Percentiles rank a stretch among this genome's conserved stretches.
Conservation (phyloP, 176 grass and related monocot genomes). For the Rhynchospora tenuis region DNA sequence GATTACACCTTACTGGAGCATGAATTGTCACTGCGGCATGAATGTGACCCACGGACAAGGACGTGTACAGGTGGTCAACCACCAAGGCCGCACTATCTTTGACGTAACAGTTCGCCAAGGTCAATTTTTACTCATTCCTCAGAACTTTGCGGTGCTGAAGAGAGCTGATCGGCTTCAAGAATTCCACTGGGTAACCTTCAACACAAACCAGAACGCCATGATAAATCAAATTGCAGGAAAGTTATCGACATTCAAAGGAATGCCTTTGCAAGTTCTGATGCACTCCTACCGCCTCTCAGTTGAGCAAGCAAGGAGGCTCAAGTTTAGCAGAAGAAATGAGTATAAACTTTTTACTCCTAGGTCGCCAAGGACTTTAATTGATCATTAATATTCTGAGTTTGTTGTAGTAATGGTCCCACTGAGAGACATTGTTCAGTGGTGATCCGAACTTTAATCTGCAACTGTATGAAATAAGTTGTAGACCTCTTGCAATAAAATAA, state of each 20-base stretch:
- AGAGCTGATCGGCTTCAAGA: conserved; percentile 14
- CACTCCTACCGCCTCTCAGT: conserved; percentile 20
- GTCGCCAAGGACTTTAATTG: neutral
- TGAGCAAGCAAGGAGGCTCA: conserved; percentile 23
- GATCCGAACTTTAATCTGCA: neutral
- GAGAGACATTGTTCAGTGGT: too few species aligned
- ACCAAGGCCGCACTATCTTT: conserved; percentile 22
- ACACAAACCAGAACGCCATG: conserved; percentile 30
- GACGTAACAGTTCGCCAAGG: conserved; percentile 16
- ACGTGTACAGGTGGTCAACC: conserved; percentile 21
- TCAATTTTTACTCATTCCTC: conserved; percentile 18
- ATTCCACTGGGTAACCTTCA: conserved; percentile 21
- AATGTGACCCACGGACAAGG: conserved; percentile 22
- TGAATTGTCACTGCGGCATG: conserved; percentile 26
- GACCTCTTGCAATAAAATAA: too few species aligned
- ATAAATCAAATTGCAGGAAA: conserved; percentile 25
- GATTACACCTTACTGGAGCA: conserved; percentile 29
- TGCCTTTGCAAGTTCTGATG: conserved; percentile 22
- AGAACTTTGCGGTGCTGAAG: neutral
- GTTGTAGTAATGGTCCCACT: too few species aligned
- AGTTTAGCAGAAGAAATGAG: conserved; percentile 27
- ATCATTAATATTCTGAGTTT: too few species aligned
- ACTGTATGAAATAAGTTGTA: too few species aligned
- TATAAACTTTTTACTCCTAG: neutral
- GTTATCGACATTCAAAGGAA: conserved; percentile 12